Percentiles rank a stretch among this genome's conserved stretches.
Conservation (phyloP, 306 rosid genomes). For the Inga laurina region DNA sequence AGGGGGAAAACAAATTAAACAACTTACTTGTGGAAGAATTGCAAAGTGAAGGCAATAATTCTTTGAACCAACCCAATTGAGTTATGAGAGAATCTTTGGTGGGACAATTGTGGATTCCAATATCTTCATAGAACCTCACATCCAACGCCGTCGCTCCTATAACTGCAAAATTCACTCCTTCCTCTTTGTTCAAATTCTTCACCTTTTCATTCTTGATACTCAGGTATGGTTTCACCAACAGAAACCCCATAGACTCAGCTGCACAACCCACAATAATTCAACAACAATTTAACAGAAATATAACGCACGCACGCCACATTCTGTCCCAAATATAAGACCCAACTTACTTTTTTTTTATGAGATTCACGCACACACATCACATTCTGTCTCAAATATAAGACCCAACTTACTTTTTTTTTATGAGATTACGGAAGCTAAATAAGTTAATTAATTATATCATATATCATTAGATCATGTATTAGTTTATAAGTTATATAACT, state of each 20-base stretch:
- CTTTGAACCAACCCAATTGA: conserved; percentile 60
- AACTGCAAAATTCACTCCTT: conserved; percentile 53
- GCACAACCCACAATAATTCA: neutral
- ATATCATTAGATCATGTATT: no score
- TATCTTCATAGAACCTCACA: conserved; percentile 27
- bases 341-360: no score
- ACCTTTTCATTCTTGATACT: conserved; percentile 2
- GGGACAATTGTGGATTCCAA: neutral
- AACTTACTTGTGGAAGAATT: no score
- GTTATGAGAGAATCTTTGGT: conserved; percentile 42
- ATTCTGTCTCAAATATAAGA: no score
- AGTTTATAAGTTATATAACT: no score
- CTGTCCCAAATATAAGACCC: no score
- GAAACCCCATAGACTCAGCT: conserved; percentile 57
- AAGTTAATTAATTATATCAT: no score
- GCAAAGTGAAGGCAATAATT: conserved; percentile 21
- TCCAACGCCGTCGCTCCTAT: conserved; percentile 62
- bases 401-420: no score
- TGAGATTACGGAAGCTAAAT: no score
- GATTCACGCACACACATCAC: no score
- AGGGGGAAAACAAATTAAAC: no score
- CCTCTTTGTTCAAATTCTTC: neutral
- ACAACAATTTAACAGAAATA: neutral
- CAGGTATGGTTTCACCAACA: conserved; percentile 35
- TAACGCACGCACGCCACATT: no score